Evolutionary conservation across 2,329 filamentous ascomycete species (phyloP).

Genomic region (Pyrenophora teres): DNA sequence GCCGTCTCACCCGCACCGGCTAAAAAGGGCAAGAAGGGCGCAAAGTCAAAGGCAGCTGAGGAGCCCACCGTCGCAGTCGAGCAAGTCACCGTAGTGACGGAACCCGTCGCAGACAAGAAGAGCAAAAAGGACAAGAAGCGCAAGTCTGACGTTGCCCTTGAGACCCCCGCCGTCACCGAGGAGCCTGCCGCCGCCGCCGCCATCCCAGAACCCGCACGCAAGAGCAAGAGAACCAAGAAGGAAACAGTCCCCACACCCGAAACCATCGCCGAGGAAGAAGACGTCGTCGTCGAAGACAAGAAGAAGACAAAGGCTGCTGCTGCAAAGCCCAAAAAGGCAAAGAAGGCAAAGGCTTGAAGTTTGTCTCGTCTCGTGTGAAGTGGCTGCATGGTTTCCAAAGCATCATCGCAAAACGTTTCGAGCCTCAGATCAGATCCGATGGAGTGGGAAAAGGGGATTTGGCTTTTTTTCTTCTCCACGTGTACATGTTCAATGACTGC

Average conservation of each 20-base stretch:
- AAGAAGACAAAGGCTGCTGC: too few relatives aligned
- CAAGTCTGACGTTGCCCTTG: constrained; percentile 26
- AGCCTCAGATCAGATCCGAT: too few relatives aligned
- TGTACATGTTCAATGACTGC: too few relatives aligned
- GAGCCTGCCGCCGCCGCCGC: constrained; percentile 2
- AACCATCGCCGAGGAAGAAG: constrained; percentile 22
- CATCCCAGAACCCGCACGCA: constrained; percentile 11
- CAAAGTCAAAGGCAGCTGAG: constrained; percentile 22
- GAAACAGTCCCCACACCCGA: constrained; percentile 14
- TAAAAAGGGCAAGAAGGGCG: constrained; percentile 35
- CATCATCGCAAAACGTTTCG: too few relatives aligned
- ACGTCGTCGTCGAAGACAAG: constrained; percentile 16
- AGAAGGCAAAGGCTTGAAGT: constrained; percentile 31
- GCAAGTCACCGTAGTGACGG: neutral
- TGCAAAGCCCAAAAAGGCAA: constrained; percentile 26
- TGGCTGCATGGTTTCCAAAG: too few relatives aligned
- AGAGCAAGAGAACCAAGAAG: constrained; percentile 34
- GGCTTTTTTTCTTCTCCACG: too few relatives aligned
- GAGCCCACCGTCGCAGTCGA: constrained; percentile 12
- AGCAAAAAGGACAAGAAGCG: constrained; percentile 23
- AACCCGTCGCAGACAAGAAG: constrained; percentile 9
- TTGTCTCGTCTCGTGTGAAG: neutral
- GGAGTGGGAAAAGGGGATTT: too few relatives aligned
- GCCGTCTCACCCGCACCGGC: constrained; percentile 13
- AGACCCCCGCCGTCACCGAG: constrained; percentile 14